A percentile compares a stretch with the other conserved stretches of the same genome.
phyloP scores from a whole-genome alignment of 176 grass and related monocot genomes.

The Aegilops tauschii region DNA sequence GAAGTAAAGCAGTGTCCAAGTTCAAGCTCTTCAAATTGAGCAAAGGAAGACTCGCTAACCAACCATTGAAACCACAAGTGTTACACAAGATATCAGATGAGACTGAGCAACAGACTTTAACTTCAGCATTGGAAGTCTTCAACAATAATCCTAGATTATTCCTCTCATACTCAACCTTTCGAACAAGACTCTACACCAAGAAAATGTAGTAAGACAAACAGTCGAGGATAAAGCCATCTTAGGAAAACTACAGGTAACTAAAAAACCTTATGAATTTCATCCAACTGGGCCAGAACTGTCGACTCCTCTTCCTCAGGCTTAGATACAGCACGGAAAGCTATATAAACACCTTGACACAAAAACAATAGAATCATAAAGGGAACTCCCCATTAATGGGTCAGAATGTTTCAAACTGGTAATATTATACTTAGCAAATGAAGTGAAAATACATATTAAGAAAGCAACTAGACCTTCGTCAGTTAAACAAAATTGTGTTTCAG shows the following conservation, averaged over 20 bases:
- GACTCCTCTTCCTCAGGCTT: conserved; percentile 49
- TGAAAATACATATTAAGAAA: conserved; percentile 13
- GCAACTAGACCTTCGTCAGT: not conserved
- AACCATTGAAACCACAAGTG: conserved; percentile 49
- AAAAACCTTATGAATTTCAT: conserved; percentile 77
- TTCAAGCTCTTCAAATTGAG: conserved; percentile 85
- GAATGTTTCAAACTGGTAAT: not conserved
- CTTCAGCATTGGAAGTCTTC: conserved; percentile 25
- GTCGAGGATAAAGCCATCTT: not conserved
- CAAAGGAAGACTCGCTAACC: conserved; percentile 68
- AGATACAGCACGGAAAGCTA: conserved; percentile 43
- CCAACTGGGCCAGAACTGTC: conserved; percentile 38
- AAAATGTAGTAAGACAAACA: conserved; percentile 43
- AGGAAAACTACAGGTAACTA: conserved; percentile 9
- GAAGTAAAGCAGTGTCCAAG: conserved; percentile 72
- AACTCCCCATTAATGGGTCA: not conserved
- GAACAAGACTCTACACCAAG: conserved; percentile 53
- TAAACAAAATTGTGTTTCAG: not conserved
- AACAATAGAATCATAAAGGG: not conserved
- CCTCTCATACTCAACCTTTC: conserved; percentile 56
- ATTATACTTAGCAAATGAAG: not conserved
- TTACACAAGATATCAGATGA: conserved; percentile 49
- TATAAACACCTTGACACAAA: conserved; percentile 53
- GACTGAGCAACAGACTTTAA: conserved; percentile 59
- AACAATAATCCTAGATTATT: conserved; percentile 49